Evolutionary conservation across 2,329 filamentous ascomycete species (phyloP), one percentile per base, ranked within the genome.

Genomic region (Scortechinia acanthostroma): DNA sequence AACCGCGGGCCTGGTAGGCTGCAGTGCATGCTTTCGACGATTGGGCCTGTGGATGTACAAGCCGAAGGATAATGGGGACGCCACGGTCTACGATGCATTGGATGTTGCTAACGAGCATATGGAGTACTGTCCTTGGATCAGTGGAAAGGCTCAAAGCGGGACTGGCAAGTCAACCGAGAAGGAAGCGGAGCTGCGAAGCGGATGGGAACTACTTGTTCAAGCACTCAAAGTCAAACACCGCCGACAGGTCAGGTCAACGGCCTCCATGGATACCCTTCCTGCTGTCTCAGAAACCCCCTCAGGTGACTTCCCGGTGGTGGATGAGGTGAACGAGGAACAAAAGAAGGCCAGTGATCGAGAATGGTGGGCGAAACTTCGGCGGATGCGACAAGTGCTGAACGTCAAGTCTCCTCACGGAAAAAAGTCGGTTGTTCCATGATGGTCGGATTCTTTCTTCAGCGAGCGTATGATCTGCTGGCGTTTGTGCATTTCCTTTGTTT

Each of bases 121-220:
- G 35, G 35, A 40, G 17, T 40, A 40, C 17, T 40, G 35, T 40
- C 35, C 35, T 6, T 40, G 35, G 35, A 40, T 40, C 17, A 19
- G 17, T 19, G 10, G 35, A 10, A 13, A 13, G 17, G 35, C 35
- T 15, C 35, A 40, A 17, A 40, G 35, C 35, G 35, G 35, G 6
- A 40, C 35, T 6, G 35, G 35, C 35, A 40, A 40, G 17, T 19
- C 35, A 6, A 40, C 10, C 17, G 35, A 40, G 6, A 40, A 40
- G 17, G 10, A 6, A 19, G 35, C 14, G 10, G 17, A 10, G 6
- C 20, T 40, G 17, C 35, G 17, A 10, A 19, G 10, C 20, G 35
- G 35, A 19, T 40, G 35, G 35, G 10, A 40, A 19, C 13, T 40
- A 6, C 6, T 19, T 10, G 10, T 17, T 6, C 35, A 40, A 40